phyloP scores from a whole-genome alignment of 148 eudicot species.

The Rhododendron griersonianum region DNA sequence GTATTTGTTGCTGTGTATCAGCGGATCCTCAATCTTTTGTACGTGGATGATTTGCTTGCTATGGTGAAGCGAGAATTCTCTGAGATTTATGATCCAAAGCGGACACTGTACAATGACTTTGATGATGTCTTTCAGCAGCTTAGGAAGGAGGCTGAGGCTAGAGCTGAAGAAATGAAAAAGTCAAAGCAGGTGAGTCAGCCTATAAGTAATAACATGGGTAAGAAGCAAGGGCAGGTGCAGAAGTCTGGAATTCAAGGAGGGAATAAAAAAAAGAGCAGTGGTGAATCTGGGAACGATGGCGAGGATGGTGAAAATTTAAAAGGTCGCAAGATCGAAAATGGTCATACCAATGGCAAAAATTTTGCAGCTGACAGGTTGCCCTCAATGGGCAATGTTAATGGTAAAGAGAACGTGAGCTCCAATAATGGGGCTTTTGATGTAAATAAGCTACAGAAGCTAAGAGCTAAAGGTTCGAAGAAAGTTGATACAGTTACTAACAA shows the following conservation, averaged over 20 bases:
- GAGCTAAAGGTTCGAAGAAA: conserved; percentile 80
- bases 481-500: conserved; percentile 51
- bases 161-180: conserved; percentile 86
- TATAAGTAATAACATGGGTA: conserved; percentile 28
- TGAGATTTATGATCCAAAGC: conserved; percentile 70
- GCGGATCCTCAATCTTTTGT: conserved; percentile 71
- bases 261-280: conserved; percentile 57
- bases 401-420: conserved; percentile 56
- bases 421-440: conserved; percentile 83
- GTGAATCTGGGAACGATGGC: conserved; percentile 46
- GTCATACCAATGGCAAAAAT: conserved; percentile 42
- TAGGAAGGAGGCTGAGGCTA: conserved; percentile 87
- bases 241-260: conserved; percentile 54
- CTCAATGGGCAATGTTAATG: conserved; percentile 35
- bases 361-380: conserved; percentile 21
- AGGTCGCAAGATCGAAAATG: conserved; percentile 40
- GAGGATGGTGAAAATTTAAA: conserved; percentile 45
- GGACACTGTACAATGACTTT: conserved; percentile 63
- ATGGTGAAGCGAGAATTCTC: conserved; percentile 91
- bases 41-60: conserved; percentile 86
- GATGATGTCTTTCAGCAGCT: conserved; percentile 80
- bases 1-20: conserved; percentile 98
- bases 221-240: conserved; percentile 60
- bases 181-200: conserved; percentile 57
- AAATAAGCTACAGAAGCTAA: conserved; percentile 75